Evolutionary conservation across 495 filamentous ascomycete genomes (phyloP).

Genomic region (Neurospora sp.): DNA sequence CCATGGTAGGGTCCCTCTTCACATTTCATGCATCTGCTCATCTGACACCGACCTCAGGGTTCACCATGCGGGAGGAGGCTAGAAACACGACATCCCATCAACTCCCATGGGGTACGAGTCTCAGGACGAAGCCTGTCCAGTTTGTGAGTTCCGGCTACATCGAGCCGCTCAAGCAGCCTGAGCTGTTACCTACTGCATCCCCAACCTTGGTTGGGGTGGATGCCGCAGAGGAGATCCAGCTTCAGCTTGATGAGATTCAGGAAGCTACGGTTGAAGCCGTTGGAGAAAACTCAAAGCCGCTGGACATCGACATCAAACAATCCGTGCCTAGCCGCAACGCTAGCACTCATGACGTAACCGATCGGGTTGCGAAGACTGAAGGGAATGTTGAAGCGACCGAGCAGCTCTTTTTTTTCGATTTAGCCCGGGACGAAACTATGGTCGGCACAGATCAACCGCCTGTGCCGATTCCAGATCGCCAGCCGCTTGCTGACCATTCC

Average conservation of each 20-base stretch:
- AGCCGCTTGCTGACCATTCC: slow-evolving; percentile 32
- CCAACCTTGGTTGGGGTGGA: background rate
- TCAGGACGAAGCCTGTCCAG: slow-evolving; percentile 45
- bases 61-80: slow-evolving; percentile 68
- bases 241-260: background rate
- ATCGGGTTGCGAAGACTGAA: background rate
- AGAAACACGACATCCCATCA: slow-evolving; percentile 60
- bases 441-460: background rate
- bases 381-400: background rate
- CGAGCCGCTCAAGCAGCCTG: slow-evolving; percentile 33
- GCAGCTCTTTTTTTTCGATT: slow-evolving; percentile 18
- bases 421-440: slow-evolving; percentile 11
- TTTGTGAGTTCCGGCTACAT: slow-evolving; percentile 68
- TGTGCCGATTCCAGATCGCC: slow-evolving; percentile 4
- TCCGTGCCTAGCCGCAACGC: background rate
- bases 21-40: background rate
- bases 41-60: slow-evolving; percentile 21
- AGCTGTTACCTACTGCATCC: background rate
- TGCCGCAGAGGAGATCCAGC: background rate
- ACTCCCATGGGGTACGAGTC: slow-evolving; percentile 26
- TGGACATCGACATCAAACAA: background rate
- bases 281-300: background rate
- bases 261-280: background rate
- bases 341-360: background rate
- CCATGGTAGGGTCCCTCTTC: slow-evolving; percentile 7